phyloP scores from a whole-genome alignment of 768 basidiomycete species.

The Lentinula lateritia region DNA sequence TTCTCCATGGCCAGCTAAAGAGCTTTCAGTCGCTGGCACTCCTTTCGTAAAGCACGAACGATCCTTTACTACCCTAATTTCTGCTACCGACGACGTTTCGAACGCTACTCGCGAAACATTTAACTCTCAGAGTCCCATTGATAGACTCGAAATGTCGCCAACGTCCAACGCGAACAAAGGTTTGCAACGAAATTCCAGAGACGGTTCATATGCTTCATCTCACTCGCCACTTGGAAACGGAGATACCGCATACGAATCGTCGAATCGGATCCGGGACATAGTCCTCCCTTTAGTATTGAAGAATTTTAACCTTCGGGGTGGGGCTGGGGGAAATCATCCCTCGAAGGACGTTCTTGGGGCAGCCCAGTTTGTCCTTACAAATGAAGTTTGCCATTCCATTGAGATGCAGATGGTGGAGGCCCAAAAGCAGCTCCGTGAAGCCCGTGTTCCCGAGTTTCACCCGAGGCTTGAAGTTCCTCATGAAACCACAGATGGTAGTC shows the following conservation, averaged over 20 bases:
- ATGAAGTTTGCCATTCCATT: slow-evolving; percentile 17
- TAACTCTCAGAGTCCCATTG: background rate
- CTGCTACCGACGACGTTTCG: background rate
- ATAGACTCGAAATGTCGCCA: background rate
- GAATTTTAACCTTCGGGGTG: slow-evolving; percentile 13
- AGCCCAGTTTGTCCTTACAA: slow-evolving; percentile 18
- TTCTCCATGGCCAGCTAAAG: background rate
- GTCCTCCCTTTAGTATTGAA: slow-evolving; percentile 13
- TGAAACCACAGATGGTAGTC: background rate
- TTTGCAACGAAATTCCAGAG: background rate
- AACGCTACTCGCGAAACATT: background rate
- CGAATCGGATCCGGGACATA: background rate
- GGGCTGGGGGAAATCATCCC: background rate
- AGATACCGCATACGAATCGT: background rate
- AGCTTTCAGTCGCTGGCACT: background rate
- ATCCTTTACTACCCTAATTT: background rate
- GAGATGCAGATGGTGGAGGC: slow-evolving; percentile 11
- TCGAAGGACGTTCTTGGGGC: slow-evolving; percentile 9
- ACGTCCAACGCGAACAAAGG: background rate
- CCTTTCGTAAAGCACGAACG: background rate
- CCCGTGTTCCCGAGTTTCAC: background rate
- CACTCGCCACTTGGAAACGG: background rate
- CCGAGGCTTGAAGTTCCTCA: background rate
- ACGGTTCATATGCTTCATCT: background rate
- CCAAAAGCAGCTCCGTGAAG: slow-evolving; percentile 3